Base-by-base conservation (phyloP, 2,329 filamentous ascomycete species). In the Onygenales sp. region DNA sequence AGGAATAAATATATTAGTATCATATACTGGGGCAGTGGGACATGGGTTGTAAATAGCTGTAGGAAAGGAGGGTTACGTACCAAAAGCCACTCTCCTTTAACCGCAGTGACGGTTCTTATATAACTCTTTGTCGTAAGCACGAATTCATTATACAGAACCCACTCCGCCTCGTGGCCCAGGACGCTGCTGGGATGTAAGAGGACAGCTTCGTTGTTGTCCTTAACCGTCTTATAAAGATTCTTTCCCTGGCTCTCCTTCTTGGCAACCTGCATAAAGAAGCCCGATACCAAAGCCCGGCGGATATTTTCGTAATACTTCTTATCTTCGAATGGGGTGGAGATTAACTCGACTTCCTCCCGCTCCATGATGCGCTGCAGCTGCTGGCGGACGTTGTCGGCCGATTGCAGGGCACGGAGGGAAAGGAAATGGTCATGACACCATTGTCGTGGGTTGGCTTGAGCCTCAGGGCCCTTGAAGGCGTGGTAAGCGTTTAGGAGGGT, bases 221-320 rank as follows among this genome's bases (percentile, higher is more conserved):
- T 98, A 68, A 98, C 86, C 1, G 93, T 98, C 58, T 85, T 84
- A 74, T 98, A 98, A 42, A 88, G 82, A 56, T 61, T 72, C 78
- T 97, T 97, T 65, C 88, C 87, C 33, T 82, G 85, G 50, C 82
- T 83, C 65, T 97, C 90, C 67, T 87, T 89, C 83, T 95, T 96
- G 55, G 93, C 94, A 21, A 97, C 88, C 70, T 98, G 93, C 93
- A 98, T 98, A 79, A 98, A 98, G 79, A 98, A 98, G 36, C 94
- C 93, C 0, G 91, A 82, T 10, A 96, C 86, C 11, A 98, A 80
- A 7, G 93, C 92, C 39, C 90, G 85, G 44, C 92, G 87, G 64
- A 98, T 98, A 70, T 98, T 98, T 69, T 84, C 89, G 73, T 97
- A 98, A 77, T 98, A 98, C 66, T 94, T 88, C 77, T 95, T 95